Conservation (phyloP, 805 yeast genomes). For the Pichia gijzeniarum region DNA sequence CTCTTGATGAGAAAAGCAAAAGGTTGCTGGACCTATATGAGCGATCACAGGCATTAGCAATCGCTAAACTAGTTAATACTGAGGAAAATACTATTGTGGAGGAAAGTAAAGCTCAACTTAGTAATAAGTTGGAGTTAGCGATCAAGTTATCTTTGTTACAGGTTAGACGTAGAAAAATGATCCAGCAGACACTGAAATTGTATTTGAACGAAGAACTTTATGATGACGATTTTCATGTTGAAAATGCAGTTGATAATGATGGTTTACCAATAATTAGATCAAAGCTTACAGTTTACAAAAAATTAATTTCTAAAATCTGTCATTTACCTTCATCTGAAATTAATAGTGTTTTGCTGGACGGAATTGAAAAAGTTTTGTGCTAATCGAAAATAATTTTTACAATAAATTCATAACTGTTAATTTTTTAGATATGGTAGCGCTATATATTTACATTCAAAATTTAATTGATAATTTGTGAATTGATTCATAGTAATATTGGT, state of each 20-base stretch:
- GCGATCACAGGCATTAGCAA: constrained; percentile 54
- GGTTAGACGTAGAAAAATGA: constrained; percentile 29
- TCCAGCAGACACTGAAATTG: constrained; percentile 1
- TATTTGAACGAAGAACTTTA: constrained; percentile 3
- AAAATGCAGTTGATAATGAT: constrained; percentile 9
- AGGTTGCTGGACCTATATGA: constrained; percentile 39
- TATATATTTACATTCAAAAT: too few relatives aligned
- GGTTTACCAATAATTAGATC: constrained; percentile 17
- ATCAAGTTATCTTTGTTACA: constrained; percentile 36
- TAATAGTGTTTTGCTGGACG: constrained; percentile 70
- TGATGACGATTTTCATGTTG: constrained; percentile 11
- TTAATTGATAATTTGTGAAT: too few relatives aligned
- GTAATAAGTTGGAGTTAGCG: constrained; percentile 26
- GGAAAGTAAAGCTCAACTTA: constrained; percentile 1
- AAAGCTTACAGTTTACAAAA: constrained; percentile 54
- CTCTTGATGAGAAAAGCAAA: constrained; percentile 24
- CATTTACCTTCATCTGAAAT: constrained; percentile 76
- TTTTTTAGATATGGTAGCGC: too few relatives aligned
- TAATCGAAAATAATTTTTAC: too few relatives aligned
- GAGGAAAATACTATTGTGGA: constrained; percentile 32
- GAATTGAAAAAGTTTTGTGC: constrained; percentile 43
- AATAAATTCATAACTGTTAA: too few relatives aligned
- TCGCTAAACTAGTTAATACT: constrained; percentile 52
- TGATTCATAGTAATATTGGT: too few relatives aligned
- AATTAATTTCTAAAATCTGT: constrained; percentile 68